Percentiles rank a stretch among this genome's conserved stretches.
Conservation (phyloP, 306 rosid genomes). For the Hippophae tibetana region DNA sequence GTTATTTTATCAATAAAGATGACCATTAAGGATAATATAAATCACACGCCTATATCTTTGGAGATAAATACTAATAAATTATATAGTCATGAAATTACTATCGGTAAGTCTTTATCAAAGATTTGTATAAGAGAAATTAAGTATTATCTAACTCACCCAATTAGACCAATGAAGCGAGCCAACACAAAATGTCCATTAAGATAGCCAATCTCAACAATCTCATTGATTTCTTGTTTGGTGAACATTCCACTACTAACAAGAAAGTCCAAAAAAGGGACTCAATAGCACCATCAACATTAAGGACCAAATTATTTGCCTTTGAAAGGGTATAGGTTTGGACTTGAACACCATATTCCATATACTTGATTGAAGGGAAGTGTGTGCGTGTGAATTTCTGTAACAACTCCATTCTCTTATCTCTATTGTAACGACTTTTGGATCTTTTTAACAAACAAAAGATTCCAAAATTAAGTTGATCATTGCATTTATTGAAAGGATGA, state of each 20-base stretch:
- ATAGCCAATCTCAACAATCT: constrained; percentile 91
- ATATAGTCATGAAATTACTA: constrained; percentile 11
- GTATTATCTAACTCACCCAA: constrained; percentile 56
- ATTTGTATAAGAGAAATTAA: constrained; percentile 14
- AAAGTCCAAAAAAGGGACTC: constrained; percentile 96
- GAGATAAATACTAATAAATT: constrained; percentile 13
- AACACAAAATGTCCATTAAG: constrained; percentile 89
- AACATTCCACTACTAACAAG: constrained; percentile 98
- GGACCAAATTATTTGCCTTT: constrained; percentile 91
- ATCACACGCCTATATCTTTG: constrained; percentile 10
- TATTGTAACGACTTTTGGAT: constrained; percentile 94
- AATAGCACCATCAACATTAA: constrained; percentile 96
- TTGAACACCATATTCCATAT: constrained; percentile 95
- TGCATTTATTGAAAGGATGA: constrained; percentile 12
- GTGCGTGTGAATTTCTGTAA: constrained; percentile 80
- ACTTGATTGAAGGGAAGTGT: constrained; percentile 86
- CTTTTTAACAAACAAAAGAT: constrained; percentile 42
- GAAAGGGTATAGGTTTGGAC: constrained; percentile 90
- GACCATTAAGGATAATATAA: constrained; percentile 19
- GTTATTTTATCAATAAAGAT: constrained; percentile 5
- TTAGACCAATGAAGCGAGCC: constrained; percentile 95
- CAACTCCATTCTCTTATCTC: constrained; percentile 92
- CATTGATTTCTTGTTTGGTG: constrained; percentile 80
- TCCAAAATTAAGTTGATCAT: constrained; percentile 7
- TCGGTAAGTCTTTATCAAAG: constrained; percentile 1